Evolutionary conservation across 2,329 filamentous ascomycete species (phyloP).

Genomic region (Colletotrichum tofieldiae): DNA sequence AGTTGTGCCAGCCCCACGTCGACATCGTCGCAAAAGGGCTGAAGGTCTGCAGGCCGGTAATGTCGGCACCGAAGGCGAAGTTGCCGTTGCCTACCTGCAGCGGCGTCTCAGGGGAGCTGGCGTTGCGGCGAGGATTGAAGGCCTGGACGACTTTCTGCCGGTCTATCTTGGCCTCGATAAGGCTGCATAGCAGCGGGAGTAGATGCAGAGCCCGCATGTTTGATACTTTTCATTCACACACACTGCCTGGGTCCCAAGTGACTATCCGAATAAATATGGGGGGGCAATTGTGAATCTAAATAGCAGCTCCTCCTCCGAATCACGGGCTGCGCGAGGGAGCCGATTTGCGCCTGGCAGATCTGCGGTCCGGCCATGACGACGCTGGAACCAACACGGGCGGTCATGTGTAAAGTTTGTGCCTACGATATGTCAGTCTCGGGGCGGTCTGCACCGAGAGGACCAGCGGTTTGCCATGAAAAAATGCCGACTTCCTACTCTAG

Average conservation of each 20-base stretch:
- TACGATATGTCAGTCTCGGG: conserved; percentile 10
- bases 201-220: conserved; percentile 30
- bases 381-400: neutral
- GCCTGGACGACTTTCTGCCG: conserved; percentile 54
- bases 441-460: conserved; percentile 24
- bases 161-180: conserved; percentile 48
- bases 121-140: conserved; percentile 65
- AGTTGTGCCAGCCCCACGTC: conserved; percentile 67
- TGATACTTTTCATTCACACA: neutral
- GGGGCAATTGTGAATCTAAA: neutral
- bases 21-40: conserved; percentile 63
- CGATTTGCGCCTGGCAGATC: neutral
- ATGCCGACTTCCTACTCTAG: neutral
- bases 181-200: conserved; percentile 39
- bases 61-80: conserved; percentile 64
- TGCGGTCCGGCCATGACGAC: conserved; percentile 7
- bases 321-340: neutral
- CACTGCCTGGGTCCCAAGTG: too few relatives aligned
- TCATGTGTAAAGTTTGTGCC: conserved; percentile 7
- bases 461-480: neutral
- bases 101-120: conserved; percentile 65
- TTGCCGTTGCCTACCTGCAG: conserved; percentile 67
- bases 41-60: conserved; percentile 64
- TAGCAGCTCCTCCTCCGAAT: neutral
- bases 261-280: neutral